Percentiles rank a stretch among this genome's conserved stretches.
phyloP scores from a whole-genome alignment of 768 basidiomycete species.

The Auriscalpium orientale region DNA sequence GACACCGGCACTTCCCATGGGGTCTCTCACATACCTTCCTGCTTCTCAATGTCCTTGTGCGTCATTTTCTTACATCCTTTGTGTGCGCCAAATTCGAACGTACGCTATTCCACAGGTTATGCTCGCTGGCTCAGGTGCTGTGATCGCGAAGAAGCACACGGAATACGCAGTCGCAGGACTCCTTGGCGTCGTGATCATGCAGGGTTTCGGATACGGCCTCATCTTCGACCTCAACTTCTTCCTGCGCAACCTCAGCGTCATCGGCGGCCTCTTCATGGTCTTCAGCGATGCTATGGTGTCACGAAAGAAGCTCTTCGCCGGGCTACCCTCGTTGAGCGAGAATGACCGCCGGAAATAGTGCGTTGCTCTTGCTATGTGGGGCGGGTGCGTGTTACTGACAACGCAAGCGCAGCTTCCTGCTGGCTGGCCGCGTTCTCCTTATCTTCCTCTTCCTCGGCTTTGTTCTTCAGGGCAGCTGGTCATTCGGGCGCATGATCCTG shows the following conservation, averaged over 20 bases:
- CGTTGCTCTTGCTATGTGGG: conserved; percentile 17
- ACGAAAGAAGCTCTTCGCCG: conserved; percentile 83
- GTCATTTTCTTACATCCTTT: conserved; percentile 25
- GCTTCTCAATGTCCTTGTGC: conserved; percentile 80
- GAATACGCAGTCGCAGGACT: conserved; percentile 89
- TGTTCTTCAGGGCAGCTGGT: conserved; percentile 91
- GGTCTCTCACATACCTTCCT: conserved; percentile 93
- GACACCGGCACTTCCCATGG: conserved; percentile 94
- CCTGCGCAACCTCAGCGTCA: conserved; percentile 96
- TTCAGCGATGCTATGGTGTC: conserved; percentile 93
- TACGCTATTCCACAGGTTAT: conserved; percentile 55
- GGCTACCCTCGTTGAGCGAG: conserved; percentile 83
- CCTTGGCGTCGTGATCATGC: conserved; percentile 83
- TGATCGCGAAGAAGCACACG: conserved; percentile 82
- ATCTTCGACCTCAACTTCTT: conserved; percentile 99
- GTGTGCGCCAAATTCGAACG: background rate
- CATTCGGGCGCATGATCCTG: conserved; percentile 75
- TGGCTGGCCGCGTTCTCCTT: conserved; percentile 92
- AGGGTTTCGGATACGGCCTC: conserved; percentile 97
- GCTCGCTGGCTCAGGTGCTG: conserved; percentile 73
- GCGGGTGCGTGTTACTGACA: background rate
- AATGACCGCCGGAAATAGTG: conserved; percentile 98
- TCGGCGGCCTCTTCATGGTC: conserved; percentile 98
- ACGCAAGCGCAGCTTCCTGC: conserved; percentile 67
- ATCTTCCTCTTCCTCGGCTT: conserved; percentile 99